Evolutionary conservation across 495 filamentous ascomycete genomes (phyloP).

Genomic region (Beverwykella pulmonaria): DNA sequence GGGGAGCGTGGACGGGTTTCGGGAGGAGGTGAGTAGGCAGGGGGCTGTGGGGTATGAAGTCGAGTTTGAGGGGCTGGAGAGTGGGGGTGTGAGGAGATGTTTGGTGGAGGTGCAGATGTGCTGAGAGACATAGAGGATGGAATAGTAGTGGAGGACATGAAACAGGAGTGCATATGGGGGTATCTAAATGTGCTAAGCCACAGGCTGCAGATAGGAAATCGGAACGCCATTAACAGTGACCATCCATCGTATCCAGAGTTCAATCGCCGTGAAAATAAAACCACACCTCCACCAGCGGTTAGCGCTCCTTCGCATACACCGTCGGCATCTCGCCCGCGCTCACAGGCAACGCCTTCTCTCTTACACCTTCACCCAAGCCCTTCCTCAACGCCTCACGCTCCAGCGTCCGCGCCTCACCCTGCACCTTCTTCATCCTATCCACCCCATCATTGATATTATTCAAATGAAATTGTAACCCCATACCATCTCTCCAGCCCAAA

Average conservation of each 20-base stretch:
- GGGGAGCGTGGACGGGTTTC: constrained; percentile 87
- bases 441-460: constrained; percentile 67
- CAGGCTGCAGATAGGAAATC: not conserved
- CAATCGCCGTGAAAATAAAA: not conserved
- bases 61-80: constrained; percentile 59
- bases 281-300: not conserved
- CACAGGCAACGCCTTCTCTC: not conserved
- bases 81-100: constrained; percentile 45
- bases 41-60: constrained; percentile 58
- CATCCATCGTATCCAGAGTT: not conserved
- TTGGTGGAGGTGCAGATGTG: constrained; percentile 52
- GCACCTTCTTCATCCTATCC: constrained; percentile 63
- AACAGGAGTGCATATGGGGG: not conserved
- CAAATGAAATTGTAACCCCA: constrained; percentile 69
- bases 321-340: not conserved
- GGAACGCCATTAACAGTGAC: not conserved
- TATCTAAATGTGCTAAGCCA: constrained; percentile 4
- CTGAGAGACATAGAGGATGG: not conserved
- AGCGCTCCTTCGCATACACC: constrained; percentile 10
- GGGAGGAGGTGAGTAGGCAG: constrained; percentile 59
- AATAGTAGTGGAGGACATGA: not conserved
- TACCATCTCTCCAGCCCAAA: constrained; percentile 49
- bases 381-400: constrained; percentile 60
- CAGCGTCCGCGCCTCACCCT: constrained; percentile 57
- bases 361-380: constrained; percentile 43